These are phyloP conservation scores for Dryas alaskensis DNA, from an alignment of 306 rosid species.

Conservation along the genomic window DNA sequence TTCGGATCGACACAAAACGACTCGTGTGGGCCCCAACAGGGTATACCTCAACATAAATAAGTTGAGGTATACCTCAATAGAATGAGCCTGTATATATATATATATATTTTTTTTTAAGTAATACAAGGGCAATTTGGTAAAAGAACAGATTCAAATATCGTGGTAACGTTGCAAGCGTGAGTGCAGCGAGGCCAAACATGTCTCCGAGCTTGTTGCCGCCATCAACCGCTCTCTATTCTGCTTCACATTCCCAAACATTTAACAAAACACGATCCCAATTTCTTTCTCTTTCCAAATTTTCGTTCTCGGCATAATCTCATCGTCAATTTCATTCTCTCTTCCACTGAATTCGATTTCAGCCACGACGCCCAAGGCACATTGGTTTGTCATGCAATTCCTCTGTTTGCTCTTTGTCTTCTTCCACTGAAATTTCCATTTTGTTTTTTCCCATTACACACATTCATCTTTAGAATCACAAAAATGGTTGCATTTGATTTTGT, in stretches of 20 bases:
- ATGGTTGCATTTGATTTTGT: no score
- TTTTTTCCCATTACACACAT: background rate
- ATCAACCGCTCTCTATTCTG: constrained; percentile 10
- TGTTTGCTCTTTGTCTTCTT: background rate
- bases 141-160: constrained; percentile 6
- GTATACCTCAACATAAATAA: no score
- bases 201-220: constrained; percentile 47
- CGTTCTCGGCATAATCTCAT: background rate
- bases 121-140: constrained; percentile 7
- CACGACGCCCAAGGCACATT: background rate
- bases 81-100: no score
- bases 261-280: background rate
- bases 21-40: no score
- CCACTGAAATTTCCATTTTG: background rate
- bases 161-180: constrained; percentile 24
- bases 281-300: background rate
- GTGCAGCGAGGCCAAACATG: constrained; percentile 25
- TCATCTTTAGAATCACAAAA: background rate
- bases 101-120: background rate
- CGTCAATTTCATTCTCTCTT: background rate
- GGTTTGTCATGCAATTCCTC: background rate
- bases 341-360: background rate
- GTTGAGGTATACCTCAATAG: no score
- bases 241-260: background rate
- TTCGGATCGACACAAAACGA: no score